phyloP scores from a whole-genome alignment of 371 early-diverging fungal genomes.

The Enterocytospora artemiae region DNA sequence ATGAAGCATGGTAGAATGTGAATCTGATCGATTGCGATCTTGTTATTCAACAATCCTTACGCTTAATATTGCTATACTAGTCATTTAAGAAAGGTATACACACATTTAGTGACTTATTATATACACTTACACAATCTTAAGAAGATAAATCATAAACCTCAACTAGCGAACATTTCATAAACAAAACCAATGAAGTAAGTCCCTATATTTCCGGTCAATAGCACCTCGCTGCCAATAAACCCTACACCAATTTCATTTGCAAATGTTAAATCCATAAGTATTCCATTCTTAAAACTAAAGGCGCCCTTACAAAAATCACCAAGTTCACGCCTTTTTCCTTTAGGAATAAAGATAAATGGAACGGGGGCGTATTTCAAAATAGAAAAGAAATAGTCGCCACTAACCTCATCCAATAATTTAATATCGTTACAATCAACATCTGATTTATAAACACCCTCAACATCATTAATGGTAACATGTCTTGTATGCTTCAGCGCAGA shows the following conservation, averaged over 20 bases:
- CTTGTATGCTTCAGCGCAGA: not conserved
- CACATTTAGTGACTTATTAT: too few species aligned
- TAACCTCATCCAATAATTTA: not conserved
- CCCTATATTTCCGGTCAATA: not conserved
- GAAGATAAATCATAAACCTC: too few species aligned
- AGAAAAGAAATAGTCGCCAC: slow-evolving; percentile 7
- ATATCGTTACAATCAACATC: not conserved
- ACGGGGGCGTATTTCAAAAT: slow-evolving; percentile 7
- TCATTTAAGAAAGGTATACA: too few species aligned
- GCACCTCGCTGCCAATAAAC: slow-evolving; percentile 1
- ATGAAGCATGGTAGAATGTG: too few species aligned
- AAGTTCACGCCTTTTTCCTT: not conserved
- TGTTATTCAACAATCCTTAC: too few species aligned
- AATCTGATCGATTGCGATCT: too few species aligned
- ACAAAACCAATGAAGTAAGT: not conserved
- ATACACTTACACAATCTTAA: too few species aligned
- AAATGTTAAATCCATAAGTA: slow-evolving; percentile 14
- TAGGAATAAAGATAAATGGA: slow-evolving; percentile 27
- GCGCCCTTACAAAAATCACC: slow-evolving; percentile 6
- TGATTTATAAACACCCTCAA: not conserved
- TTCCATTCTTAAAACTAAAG: slow-evolving; percentile 12
- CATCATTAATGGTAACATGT: not conserved
- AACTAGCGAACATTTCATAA: not conserved
- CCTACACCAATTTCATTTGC: slow-evolving; percentile 12
- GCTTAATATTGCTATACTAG: too few species aligned